Evolutionary conservation across 495 filamentous ascomycete genomes (phyloP).

Genomic region (Aspergillus haitiensis): DNA sequence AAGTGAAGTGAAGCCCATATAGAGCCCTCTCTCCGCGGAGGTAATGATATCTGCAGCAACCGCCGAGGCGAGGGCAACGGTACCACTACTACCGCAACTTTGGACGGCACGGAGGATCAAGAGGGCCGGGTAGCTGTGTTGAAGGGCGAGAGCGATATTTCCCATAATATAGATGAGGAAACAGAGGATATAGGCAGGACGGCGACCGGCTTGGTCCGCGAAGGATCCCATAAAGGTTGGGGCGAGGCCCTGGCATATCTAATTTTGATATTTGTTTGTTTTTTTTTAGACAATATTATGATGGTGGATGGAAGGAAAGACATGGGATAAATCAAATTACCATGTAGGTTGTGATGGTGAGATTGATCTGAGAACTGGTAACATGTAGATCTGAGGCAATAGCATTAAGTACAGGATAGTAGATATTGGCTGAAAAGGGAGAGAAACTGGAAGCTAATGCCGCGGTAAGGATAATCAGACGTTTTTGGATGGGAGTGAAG

Average conservation of each 20-base stretch:
- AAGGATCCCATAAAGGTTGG: slow-evolving; percentile 52
- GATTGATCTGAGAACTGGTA: slow-evolving; percentile 40
- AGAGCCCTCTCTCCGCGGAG: slow-evolving; percentile 47
- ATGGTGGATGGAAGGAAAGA: not conserved
- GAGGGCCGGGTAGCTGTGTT: slow-evolving; percentile 45
- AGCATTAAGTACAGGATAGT: slow-evolving; percentile 43
- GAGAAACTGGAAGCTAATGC: slow-evolving; percentile 33
- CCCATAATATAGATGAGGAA: slow-evolving; percentile 49
- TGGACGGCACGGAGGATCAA: slow-evolving; percentile 51
- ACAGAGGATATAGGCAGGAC: slow-evolving; percentile 49
- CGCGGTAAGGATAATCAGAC: slow-evolving; percentile 18
- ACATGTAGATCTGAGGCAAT: slow-evolving; percentile 36
- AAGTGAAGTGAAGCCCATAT: slow-evolving; percentile 44
- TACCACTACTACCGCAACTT: slow-evolving; percentile 50
- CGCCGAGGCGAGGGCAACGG: slow-evolving; percentile 45
- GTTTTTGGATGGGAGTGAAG: slow-evolving; percentile 32
- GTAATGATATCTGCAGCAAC: slow-evolving; percentile 50
- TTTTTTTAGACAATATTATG: not conserved
- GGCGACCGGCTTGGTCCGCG: slow-evolving; percentile 50
- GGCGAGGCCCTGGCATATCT: slow-evolving; percentile 53
- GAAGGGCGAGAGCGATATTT: slow-evolving; percentile 50
- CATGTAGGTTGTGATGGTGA: slow-evolving; percentile 48
- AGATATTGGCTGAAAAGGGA: slow-evolving; percentile 46
- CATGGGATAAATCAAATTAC: slow-evolving; percentile 9
- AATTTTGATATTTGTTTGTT: not conserved